Evolutionary conservation across 1,284 basidiomycete genomes (phyloP).

Genomic region (Boletus nobilissimus): DNA sequence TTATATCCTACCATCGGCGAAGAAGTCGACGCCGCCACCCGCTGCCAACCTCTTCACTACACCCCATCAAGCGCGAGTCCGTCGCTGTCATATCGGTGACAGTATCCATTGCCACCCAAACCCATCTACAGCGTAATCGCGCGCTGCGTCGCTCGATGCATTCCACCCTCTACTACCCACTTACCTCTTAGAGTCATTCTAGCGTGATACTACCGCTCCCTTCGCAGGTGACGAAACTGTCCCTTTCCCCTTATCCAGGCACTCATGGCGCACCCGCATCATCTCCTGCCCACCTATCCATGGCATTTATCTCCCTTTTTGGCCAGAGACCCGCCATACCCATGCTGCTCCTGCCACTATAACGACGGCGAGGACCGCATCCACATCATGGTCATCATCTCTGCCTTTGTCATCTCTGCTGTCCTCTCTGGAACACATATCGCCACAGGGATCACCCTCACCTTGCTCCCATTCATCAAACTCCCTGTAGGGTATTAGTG

Average conservation of each 20-base stretch:
- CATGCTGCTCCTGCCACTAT: conserved; percentile 30
- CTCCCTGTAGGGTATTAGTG: conserved; percentile 46
- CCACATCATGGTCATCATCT: conserved; percentile 56
- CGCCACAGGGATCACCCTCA: conserved; percentile 62
- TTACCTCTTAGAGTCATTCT: conserved; percentile 50
- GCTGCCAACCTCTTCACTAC: conserved; percentile 63
- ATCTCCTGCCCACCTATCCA: conserved; percentile 59
- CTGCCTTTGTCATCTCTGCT: conserved; percentile 66
- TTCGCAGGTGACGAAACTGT: conserved; percentile 67
- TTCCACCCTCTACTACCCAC: conserved; percentile 59
- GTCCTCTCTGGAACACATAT: conserved; percentile 66
- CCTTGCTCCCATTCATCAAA: conserved; percentile 62
- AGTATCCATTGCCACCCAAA: conserved; percentile 54
- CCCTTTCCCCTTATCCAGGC: conserved; percentile 68
- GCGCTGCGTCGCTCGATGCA: conserved; percentile 59
- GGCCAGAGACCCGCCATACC: conserved; percentile 55
- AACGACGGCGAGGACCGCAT: background rate
- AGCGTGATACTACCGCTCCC: conserved; percentile 74
- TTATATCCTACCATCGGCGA: conserved; percentile 66
- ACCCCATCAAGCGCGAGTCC: conserved; percentile 59
- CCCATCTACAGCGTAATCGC: conserved; percentile 49
- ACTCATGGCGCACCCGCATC: conserved; percentile 35
- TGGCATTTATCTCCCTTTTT: conserved; percentile 76
- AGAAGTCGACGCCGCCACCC: conserved; percentile 59
- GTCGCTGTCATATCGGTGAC: conserved; percentile 59